These are phyloP conservation scores for Scheffersomyces stambukii DNA, from an alignment of 1,139 yeast species.

Conservation along the genomic window DNA sequence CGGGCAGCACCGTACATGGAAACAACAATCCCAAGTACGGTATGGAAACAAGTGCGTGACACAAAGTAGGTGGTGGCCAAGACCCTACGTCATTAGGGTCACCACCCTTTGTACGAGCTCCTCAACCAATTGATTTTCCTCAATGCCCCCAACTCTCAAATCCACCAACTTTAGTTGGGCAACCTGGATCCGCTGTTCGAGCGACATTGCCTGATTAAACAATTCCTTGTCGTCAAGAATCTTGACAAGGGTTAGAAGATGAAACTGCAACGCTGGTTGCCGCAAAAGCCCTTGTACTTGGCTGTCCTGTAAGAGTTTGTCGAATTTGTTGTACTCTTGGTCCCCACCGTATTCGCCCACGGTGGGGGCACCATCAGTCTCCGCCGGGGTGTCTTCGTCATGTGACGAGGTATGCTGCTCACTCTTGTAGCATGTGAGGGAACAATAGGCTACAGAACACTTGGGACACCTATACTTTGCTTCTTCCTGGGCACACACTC, in stretches of 20 bases:
- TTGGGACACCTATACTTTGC: slow-evolving; percentile 63
- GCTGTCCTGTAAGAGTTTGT: slow-evolving; percentile 25
- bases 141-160: slow-evolving; percentile 59
- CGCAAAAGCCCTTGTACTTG: slow-evolving; percentile 38
- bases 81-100: slow-evolving; percentile 5
- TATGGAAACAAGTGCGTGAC: too few species aligned
- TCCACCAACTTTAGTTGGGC: slow-evolving; percentile 59
- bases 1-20: too few species aligned
- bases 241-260: slow-evolving; percentile 43
- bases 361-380: slow-evolving; percentile 1
- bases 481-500: slow-evolving; percentile 36
- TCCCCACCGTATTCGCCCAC: too few species aligned
- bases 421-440: slow-evolving; percentile 54
- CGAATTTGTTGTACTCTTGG: too few species aligned
- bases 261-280: slow-evolving; percentile 50
- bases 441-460: slow-evolving; percentile 47
- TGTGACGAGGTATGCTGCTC: slow-evolving; percentile 27
- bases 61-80: neutral
- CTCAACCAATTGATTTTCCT: slow-evolving; percentile 61
- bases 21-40: too few species aligned
- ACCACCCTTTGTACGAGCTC: slow-evolving; percentile 42
- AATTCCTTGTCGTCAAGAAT: slow-evolving; percentile 26
- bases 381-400: slow-evolving; percentile 1
- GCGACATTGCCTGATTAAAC: slow-evolving; percentile 25
- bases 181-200: slow-evolving; percentile 54